A percentile compares a stretch with the other conserved stretches of the same genome.
These are phyloP conservation scores for Zoysia pacifica DNA, from an alignment of 176 grass and related monocot genomes.

Conservation along the genomic window DNA sequence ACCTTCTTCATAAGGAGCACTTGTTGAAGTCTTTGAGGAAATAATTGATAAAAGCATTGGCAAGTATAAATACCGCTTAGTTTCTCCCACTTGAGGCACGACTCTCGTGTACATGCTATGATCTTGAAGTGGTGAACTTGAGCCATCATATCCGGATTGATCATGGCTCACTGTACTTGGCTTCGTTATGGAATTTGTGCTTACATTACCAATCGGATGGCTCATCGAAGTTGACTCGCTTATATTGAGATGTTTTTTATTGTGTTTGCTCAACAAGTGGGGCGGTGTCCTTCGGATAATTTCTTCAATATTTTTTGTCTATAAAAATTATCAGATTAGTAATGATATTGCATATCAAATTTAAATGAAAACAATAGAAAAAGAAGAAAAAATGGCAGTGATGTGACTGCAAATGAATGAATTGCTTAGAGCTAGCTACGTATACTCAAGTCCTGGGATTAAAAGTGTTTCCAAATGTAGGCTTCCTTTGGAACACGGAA, in stretches of 20 bases:
- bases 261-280: slow-evolving; percentile 3
- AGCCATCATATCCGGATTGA: neutral
- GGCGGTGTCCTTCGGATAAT: slow-evolving; percentile 1
- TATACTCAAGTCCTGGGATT: neutral
- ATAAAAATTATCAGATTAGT: neutral
- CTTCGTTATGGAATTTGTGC: neutral
- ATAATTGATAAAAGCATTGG: neutral
- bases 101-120: neutral
- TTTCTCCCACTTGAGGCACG: slow-evolving; percentile 6
- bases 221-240: neutral
- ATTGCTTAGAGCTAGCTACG: neutral
- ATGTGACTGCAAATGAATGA: neutral
- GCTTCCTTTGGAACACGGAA: no score
- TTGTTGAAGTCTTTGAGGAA: neutral
- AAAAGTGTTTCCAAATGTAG: no score
- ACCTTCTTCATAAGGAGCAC: slow-evolving; percentile 5
- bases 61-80: neutral
- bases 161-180: neutral
- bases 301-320: slow-evolving; percentile 17
- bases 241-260: neutral
- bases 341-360: neutral
- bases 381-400: neutral
- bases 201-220: neutral
- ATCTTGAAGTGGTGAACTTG: neutral
- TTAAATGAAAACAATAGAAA: neutral